phyloP scores from a whole-genome alignment of 257 asterid genomes.

The Avicennia marina region DNA sequence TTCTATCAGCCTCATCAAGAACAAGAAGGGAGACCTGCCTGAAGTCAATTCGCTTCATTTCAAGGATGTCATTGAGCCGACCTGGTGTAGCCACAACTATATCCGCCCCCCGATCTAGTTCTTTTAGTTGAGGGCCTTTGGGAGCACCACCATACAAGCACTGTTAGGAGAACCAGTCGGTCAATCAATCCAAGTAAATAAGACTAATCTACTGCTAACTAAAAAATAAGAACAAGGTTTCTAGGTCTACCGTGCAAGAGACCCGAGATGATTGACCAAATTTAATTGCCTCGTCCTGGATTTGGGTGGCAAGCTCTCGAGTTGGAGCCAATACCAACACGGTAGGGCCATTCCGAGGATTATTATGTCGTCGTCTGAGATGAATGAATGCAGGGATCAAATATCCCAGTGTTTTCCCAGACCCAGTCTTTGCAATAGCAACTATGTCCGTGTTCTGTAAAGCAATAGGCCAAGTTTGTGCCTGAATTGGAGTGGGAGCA shows the following conservation, averaged over 20 bases:
- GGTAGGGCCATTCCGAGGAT: constrained; percentile 83
- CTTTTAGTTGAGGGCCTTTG: constrained; percentile 80
- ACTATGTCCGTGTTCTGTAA: constrained; percentile 76
- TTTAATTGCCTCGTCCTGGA: constrained; percentile 93
- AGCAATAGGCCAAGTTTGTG: constrained; percentile 97
- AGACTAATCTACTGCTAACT: not conserved
- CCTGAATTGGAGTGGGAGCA: constrained; percentile 95
- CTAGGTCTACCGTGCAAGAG: constrained; percentile 73
- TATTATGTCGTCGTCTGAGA: constrained; percentile 59
- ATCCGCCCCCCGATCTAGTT: constrained; percentile 88
- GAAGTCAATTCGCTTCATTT: constrained; percentile 86
- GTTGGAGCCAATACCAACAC: constrained; percentile 94
- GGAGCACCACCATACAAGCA: constrained; percentile 99
- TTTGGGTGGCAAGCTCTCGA: constrained; percentile 98
- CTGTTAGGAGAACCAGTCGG: constrained; percentile 37
- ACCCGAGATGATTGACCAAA: constrained; percentile 93
- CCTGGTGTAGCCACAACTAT: constrained; percentile 98
- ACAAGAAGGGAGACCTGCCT: constrained; percentile 91
- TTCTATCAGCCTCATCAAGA: constrained; percentile 98
- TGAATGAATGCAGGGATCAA: constrained; percentile 89
- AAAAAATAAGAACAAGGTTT: not conserved
- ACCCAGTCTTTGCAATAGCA: constrained; percentile 98
- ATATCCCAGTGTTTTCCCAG: constrained; percentile 95
- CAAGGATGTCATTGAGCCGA: constrained; percentile 95
- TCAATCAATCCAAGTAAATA: constrained; percentile 7